Conservation (phyloP, 768 basidiomycete genomes). For the Dioszegia aurantiaca region DNA sequence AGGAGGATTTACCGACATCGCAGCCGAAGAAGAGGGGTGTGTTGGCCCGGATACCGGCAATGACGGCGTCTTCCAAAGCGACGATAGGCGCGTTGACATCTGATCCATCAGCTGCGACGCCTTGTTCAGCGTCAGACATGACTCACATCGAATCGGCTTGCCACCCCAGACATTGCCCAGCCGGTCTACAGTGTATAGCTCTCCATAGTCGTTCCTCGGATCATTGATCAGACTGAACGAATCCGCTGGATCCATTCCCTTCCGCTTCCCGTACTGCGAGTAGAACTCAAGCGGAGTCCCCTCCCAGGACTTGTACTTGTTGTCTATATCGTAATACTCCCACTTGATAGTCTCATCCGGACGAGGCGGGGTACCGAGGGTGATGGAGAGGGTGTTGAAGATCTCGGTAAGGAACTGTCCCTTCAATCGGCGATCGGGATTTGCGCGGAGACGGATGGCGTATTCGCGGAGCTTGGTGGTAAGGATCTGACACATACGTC, state of each 20-base stretch:
- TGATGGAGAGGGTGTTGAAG: constrained; percentile 77
- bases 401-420: constrained; percentile 78
- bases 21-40: constrained; percentile 94
- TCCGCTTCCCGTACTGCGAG: constrained; percentile 60
- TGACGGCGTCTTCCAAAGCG: constrained; percentile 74
- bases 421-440: constrained; percentile 61
- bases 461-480: constrained; percentile 91
- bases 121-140: constrained; percentile 3
- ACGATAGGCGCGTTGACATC: constrained; percentile 86
- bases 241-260: constrained; percentile 66
- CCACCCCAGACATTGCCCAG: constrained; percentile 91
- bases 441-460: constrained; percentile 69
- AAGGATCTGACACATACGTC: constrained; percentile 71
- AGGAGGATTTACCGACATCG: constrained; percentile 85
- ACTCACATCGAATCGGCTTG: constrained; percentile 75
- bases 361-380: constrained; percentile 78
- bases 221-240: constrained; percentile 93
- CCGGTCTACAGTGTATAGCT: constrained; percentile 85
- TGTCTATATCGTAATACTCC: constrained; percentile 83
- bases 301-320: constrained; percentile 70
- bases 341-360: constrained; percentile 69
- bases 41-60: constrained; percentile 81
- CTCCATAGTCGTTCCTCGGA: constrained; percentile 77
- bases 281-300: constrained; percentile 81
- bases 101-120: too few relatives aligned